Conservation (phyloP, 164 flowering plant species). For the Akebia trifoliata region DNA sequence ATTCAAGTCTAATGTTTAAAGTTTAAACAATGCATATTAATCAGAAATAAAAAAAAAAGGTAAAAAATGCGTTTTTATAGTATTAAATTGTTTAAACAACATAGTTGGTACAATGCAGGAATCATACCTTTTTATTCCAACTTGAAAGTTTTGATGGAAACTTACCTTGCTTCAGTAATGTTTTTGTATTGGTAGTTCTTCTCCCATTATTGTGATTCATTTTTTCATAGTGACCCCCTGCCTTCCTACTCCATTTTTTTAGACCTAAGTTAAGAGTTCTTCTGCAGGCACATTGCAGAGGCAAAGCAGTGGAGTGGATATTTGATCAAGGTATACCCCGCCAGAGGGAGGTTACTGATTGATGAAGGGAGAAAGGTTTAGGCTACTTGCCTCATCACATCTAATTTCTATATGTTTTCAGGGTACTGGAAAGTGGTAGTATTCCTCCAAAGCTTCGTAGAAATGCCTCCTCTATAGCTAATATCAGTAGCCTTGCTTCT, state of each 20-base stretch:
- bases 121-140: too few species aligned
- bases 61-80: too few species aligned
- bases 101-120: too few species aligned
- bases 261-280: conserved; percentile 3
- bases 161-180: too few species aligned
- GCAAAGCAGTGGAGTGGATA: conserved; percentile 72
- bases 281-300: conserved; percentile 63
- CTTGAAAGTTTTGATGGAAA: too few species aligned
- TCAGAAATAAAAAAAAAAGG: too few species aligned
- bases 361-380: not conserved
- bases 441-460: conserved; percentile 61
- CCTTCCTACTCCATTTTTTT: not conserved
- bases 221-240: not conserved
- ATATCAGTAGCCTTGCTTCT: conserved; percentile 43
- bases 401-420: conserved; percentile 14
- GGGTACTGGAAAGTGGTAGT: conserved; percentile 40
- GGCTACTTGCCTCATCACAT: not conserved
- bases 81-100: too few species aligned
- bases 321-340: conserved; percentile 48
- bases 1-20: too few species aligned
- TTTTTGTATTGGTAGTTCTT: not conserved
- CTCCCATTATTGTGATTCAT: too few species aligned
- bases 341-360: not conserved
- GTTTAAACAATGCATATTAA: too few species aligned
- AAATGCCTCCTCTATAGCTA: conserved; percentile 70